These are phyloP conservation scores for Lithohypha guttulata DNA, from an alignment of 2,329 filamentous ascomycete genomes.

Conservation along the genomic window DNA sequence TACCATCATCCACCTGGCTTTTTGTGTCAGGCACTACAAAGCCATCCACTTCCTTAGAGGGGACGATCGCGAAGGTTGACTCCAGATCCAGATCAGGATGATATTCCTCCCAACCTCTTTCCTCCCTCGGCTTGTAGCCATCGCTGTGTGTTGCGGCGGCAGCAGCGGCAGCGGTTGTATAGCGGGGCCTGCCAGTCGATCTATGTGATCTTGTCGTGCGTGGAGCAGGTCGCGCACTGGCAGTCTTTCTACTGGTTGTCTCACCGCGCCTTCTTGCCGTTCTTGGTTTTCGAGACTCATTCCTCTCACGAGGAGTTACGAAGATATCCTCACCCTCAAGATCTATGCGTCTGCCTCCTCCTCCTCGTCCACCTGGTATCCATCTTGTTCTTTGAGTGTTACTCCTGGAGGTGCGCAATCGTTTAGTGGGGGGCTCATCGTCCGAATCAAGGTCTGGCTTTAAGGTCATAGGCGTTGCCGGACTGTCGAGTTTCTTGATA, in stretches of 20 bases:
- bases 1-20: conserved; percentile 19
- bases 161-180: conserved; percentile 76
- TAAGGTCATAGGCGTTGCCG: neutral
- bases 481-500: conserved; percentile 5
- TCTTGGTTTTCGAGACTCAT: conserved; percentile 29
- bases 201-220: conserved; percentile 6
- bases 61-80: conserved; percentile 63
- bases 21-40: conserved; percentile 36
- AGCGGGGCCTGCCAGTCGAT: conserved; percentile 47
- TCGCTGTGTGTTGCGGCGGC: conserved; percentile 83
- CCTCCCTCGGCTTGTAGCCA: conserved; percentile 93
- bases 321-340: conserved; percentile 38
- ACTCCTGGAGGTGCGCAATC: conserved; percentile 50
- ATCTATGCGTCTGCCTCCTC: conserved; percentile 74
- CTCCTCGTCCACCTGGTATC: conserved; percentile 74
- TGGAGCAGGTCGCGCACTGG: conserved; percentile 15
- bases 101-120: conserved; percentile 95
- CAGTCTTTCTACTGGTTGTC: conserved; percentile 13
- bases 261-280: conserved; percentile 10
- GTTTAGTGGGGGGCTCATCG: conserved; percentile 56
- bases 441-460: conserved; percentile 8
- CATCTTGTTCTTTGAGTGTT: conserved; percentile 13
- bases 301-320: conserved; percentile 43
- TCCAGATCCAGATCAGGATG: conserved; percentile 92
- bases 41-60: conserved; percentile 76